Evolutionary conservation across 2,329 filamentous ascomycete species (phyloP).

Genomic region (Pseudopyricularia cyperi): DNA sequence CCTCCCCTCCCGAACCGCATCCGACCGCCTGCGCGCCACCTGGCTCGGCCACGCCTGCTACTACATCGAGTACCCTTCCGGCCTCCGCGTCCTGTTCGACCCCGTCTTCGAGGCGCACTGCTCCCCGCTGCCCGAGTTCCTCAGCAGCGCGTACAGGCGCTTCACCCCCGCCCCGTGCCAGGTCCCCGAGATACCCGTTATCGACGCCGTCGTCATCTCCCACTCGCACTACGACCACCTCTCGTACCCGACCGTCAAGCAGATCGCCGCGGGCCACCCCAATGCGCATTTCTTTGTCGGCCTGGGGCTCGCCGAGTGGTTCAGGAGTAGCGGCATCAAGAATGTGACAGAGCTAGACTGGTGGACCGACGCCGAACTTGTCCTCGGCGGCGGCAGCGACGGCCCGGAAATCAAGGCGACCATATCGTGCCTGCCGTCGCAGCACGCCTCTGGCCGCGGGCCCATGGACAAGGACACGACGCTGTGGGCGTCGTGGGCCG

Average conservation of each 20-base stretch:
- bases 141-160: conserved; percentile 45
- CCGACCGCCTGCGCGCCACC: conserved; percentile 59
- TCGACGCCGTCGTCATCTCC: conserved; percentile 70
- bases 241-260: conserved; percentile 59
- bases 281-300: conserved; percentile 81
- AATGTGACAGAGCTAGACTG: conserved; percentile 87
- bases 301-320: conserved; percentile 74
- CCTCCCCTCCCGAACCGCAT: conserved; percentile 31
- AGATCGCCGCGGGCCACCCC: conserved; percentile 59
- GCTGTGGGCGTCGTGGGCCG: conserved; percentile 79
- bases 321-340: conserved; percentile 52
- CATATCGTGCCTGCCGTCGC: conserved; percentile 69
- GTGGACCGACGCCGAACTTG: conserved; percentile 80
- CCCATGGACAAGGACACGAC: conserved; percentile 60
- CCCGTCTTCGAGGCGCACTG: conserved; percentile 86
- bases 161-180: conserved; percentile 68
- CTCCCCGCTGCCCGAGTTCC: conserved; percentile 43
- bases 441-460: conserved; percentile 64
- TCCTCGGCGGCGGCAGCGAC: conserved; percentile 25
- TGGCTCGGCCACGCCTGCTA: conserved; percentile 96
- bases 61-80: conserved; percentile 78
- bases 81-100: conserved; percentile 81
- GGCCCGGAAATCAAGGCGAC: conserved; percentile 50
- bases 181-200: conserved; percentile 61
- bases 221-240: conserved; percentile 94